Conservation (phyloP, 306 rosid genomes). For the Gleditsia sinensis region DNA sequence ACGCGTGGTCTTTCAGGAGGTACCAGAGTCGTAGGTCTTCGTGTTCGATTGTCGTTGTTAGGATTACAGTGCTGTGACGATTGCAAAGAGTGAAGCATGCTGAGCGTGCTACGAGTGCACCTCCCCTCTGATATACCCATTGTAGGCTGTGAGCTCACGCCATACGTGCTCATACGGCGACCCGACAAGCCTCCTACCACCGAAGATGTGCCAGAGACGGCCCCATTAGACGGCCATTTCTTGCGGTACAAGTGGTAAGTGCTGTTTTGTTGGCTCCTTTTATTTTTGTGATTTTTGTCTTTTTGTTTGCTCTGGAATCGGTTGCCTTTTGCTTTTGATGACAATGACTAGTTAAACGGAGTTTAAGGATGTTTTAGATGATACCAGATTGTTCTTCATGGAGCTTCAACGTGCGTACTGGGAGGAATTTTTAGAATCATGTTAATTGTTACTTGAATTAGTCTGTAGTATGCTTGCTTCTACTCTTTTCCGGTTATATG, state of each 20-base stretch:
- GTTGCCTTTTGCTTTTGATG: neutral
- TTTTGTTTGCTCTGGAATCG: neutral
- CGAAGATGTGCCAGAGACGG: conserved; percentile 77
- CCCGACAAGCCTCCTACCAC: conserved; percentile 71
- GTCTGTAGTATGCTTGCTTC: neutral
- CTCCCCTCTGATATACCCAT: conserved; percentile 98
- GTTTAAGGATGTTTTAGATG: neutral
- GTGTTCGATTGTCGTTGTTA: conserved; percentile 45
- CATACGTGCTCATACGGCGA: conserved; percentile 90
- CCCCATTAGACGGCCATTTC: conserved; percentile 82
- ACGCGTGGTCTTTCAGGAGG: conserved; percentile 38
- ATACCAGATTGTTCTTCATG: neutral
- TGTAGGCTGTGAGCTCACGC: conserved; percentile 99
- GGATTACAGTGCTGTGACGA: conserved; percentile 49
- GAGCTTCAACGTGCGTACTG: conserved; percentile 18
- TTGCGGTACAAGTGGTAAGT: conserved; percentile 94
- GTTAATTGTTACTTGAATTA: neutral
- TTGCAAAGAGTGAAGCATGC: conserved; percentile 85
- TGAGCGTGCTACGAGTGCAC: conserved; percentile 97
- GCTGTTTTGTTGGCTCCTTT: neutral
- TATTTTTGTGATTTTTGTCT: neutral
- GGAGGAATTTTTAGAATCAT: neutral
- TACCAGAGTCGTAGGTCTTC: conserved; percentile 31
- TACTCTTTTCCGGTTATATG: neutral
- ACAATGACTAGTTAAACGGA: neutral